These are phyloP conservation scores for Leccinellum rugosiceps DNA, from an alignment of 768 basidiomycete genomes.

Conservation along the genomic window DNA sequence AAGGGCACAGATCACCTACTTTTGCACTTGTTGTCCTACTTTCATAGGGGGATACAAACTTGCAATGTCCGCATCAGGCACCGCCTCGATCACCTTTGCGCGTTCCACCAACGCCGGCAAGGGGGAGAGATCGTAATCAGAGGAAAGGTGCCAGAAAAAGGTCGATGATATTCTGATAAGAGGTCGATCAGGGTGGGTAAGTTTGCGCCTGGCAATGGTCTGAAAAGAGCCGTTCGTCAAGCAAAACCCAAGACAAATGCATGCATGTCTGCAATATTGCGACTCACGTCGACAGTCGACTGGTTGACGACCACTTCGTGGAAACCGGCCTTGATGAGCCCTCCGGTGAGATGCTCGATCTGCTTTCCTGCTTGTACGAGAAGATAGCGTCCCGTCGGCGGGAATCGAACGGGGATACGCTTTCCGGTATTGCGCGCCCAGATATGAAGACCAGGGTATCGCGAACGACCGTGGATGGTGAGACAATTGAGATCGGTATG, in stretches of 20 bases:
- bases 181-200: constrained; percentile 68
- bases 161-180: constrained; percentile 94
- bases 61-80: constrained; percentile 28
- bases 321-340: constrained; percentile 87
- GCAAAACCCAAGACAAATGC: neutral
- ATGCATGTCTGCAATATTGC: neutral
- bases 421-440: constrained; percentile 96
- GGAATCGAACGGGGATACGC: constrained; percentile 84
- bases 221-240: constrained; percentile 25
- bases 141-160: constrained; percentile 93
- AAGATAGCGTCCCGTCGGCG: constrained; percentile 72
- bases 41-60: constrained; percentile 66
- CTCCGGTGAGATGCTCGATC: constrained; percentile 81
- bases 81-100: constrained; percentile 44
- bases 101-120: constrained; percentile 51
- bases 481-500: constrained; percentile 94
- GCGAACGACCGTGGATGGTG: constrained; percentile 85
- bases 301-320: constrained; percentile 94
- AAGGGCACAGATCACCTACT: constrained; percentile 41
- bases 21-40: constrained; percentile 86
- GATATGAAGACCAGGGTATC: constrained; percentile 86
- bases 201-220: constrained; percentile 62
- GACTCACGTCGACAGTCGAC: constrained; percentile 63
- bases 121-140: constrained; percentile 74
- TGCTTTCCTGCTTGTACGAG: constrained; percentile 97